A percentile compares a stretch with the other conserved stretches of the same genome.
Conservation (phyloP, 768 basidiomycete species). For the Auriscalpium microsporum region DNA sequence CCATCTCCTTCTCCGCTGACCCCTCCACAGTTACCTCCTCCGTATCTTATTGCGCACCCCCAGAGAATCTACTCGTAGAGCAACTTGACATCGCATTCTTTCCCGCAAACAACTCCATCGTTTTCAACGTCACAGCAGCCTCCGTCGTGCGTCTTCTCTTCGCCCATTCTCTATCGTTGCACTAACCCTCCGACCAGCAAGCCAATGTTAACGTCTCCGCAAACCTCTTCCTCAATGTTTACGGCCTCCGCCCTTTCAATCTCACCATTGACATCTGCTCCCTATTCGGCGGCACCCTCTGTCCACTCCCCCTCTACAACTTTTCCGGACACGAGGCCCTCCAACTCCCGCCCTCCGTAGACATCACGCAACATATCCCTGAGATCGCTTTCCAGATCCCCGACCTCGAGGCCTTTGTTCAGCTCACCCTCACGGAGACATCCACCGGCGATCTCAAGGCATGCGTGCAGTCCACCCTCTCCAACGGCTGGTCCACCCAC, state of each 20-base stretch:
- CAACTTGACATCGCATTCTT: constrained; percentile 71
- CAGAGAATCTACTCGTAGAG: constrained; percentile 70
- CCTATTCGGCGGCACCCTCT: constrained; percentile 70
- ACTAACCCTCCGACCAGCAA: constrained; percentile 35
- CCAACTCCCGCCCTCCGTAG: constrained; percentile 50
- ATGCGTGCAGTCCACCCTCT: constrained; percentile 85
- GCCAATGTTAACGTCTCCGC: constrained; percentile 74
- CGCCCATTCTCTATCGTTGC: constrained; percentile 7
- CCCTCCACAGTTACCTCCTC: constrained; percentile 64
- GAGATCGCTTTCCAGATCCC: constrained; percentile 79
- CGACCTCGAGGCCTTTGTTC: constrained; percentile 84
- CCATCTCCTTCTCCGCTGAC: constrained; percentile 4
- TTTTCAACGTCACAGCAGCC: constrained; percentile 80
- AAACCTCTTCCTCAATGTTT: constrained; percentile 77
- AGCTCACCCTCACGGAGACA: constrained; percentile 63
- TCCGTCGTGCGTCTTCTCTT: constrained; percentile 57
- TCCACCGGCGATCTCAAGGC: constrained; percentile 68
- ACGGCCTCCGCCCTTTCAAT: constrained; percentile 78
- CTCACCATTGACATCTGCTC: constrained; percentile 80
- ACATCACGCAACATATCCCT: constrained; percentile 54
- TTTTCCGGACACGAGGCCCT: constrained; percentile 78
- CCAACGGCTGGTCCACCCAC: constrained; percentile 82
- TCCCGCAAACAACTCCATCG: constrained; percentile 59
- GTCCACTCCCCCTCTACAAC: constrained; percentile 75
- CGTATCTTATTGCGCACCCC: constrained; percentile 79